A percentile compares a stretch with the other conserved stretches of the same genome.
Evolutionary conservation across 192 early-diverging fungal species (phyloP).

Genomic region (Linderina pennispora): DNA sequence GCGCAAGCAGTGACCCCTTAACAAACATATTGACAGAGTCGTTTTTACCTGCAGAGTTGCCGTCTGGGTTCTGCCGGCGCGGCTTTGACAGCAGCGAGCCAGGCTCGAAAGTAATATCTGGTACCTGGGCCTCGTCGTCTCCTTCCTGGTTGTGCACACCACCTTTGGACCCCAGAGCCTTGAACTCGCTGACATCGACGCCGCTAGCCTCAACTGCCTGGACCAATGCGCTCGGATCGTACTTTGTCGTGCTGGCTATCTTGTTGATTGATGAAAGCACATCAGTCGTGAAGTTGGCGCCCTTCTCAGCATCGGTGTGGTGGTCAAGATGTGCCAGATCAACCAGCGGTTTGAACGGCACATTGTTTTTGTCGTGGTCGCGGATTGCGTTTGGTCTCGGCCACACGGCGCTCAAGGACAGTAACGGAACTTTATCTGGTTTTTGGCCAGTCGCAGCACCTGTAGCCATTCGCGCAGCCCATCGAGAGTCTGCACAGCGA

Average conservation of each 20-base stretch:
- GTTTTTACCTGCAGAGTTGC: too few species aligned
- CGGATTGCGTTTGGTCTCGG: conserved; percentile 16
- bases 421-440: conserved; percentile 42
- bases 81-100: conserved; percentile 42
- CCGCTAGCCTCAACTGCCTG: conserved; percentile 22
- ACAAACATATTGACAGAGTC: conserved; percentile 28
- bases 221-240: conserved; percentile 30
- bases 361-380: conserved; percentile 4
- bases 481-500: conserved; percentile 36
- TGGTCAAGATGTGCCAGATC: conserved; percentile 21
- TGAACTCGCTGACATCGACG: conserved; percentile 40
- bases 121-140: conserved; percentile 6
- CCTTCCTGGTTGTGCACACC: neutral
- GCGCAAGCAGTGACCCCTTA: conserved; percentile 41
- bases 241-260: conserved; percentile 19
- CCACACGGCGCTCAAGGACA: conserved; percentile 30
- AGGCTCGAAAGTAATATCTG: conserved; percentile 19
- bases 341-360: conserved; percentile 29
- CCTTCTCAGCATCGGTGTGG: conserved; percentile 9
- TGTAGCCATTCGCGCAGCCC: conserved; percentile 36
- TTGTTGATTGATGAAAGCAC: conserved; percentile 25
- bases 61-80: conserved; percentile 18
- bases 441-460: conserved; percentile 35
- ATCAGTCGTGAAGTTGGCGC: conserved; percentile 17
- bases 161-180: conserved; percentile 4